A percentile compares a stretch with the other conserved stretches of the same genome.
phyloP scores from a whole-genome alignment of 2,329 filamentous ascomycete species.

The Orbilia oligospora region DNA sequence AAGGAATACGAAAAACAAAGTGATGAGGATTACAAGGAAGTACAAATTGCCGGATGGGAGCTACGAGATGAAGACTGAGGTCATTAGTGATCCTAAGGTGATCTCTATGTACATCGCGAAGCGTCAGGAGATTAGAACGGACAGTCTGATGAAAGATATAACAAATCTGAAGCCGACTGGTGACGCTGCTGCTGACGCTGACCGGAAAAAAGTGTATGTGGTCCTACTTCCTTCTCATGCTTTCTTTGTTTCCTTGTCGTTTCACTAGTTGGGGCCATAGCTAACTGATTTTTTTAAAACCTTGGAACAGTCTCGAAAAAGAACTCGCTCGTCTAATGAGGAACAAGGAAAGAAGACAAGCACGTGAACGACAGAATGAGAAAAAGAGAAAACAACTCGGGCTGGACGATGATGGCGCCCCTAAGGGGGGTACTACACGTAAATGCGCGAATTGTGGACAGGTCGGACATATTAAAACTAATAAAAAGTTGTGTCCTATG shows the following conservation, averaged over 20 bases:
- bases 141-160: conserved; percentile 74
- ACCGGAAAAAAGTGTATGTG: conserved; percentile 63
- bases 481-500: conserved; percentile 64
- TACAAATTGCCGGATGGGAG: conserved; percentile 74
- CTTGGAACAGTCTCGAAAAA: conserved; percentile 69
- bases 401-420: conserved; percentile 59
- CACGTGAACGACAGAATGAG: conserved; percentile 75
- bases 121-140: conserved; percentile 78
- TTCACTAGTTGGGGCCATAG: not conserved
- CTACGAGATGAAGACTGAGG: conserved; percentile 73
- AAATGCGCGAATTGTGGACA: conserved; percentile 99
- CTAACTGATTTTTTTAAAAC: conserved; percentile 22
- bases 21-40: conserved; percentile 81
- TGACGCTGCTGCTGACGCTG: conserved; percentile 63
- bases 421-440: conserved; percentile 74
- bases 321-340: conserved; percentile 88
- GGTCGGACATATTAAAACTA: conserved; percentile 83
- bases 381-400: conserved; percentile 61
- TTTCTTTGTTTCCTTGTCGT: conserved; percentile 3
- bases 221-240: not conserved
- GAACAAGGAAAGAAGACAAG: conserved; percentile 90
- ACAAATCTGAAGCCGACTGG: conserved; percentile 64
- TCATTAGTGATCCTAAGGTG: conserved; percentile 84
- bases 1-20: conserved; percentile 78
- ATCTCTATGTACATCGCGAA: conserved; percentile 90